Base-by-base conservation (phyloP, 768 basidiomycete genomes). In the Leccinum pellstonianum region DNA sequence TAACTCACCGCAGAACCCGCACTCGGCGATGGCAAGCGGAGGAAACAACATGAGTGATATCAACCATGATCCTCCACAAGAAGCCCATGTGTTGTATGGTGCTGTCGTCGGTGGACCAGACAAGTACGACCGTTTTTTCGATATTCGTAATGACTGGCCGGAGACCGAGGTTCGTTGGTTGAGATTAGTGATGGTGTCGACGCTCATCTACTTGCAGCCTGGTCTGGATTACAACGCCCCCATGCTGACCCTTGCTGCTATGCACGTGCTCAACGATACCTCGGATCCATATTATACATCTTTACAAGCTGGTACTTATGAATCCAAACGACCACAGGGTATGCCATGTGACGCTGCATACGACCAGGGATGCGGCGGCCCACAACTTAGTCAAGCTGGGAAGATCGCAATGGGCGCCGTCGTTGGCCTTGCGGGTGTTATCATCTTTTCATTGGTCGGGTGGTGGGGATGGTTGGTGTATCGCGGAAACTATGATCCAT, bases 201-300 rank as follows among this genome's bases (percentile, higher is more conserved):
- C 12, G 15, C 56, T 67, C 21, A 69, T 35, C 19, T 51, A 21
- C 51, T 64, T 54, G 47, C 52, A 89, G 86, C 79, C 86, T 54
- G 91, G 88, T n/a, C 75, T 93, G 43, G 95, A 97, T 69, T 95
- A 94, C 72, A 92, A 91, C 64, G 92, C 93, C 1, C 93, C 93
- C 2, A 80, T 96, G 77, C 79, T 96, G n/a, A 89, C 92, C 1
- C 80, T 97, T 37, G 86, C 89, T 1, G 90, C 93, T 17, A 86
- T 86, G 79, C 84, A 88, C 64, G 80, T 88, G n/a, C 67, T 90
- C 53, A 86, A 84, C 62, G 83, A 86, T 59, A 72, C 78, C 7
- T 78, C 77, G 25, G 91, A 95, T 64, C 94, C 94, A 0, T 93
- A 80, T 75, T 97, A 85, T 71, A 90, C 88, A 15, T 74, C 80